phyloP scores from a whole-genome alignment of 441 rosid genomes.

The Syzygium syzygioides region DNA sequence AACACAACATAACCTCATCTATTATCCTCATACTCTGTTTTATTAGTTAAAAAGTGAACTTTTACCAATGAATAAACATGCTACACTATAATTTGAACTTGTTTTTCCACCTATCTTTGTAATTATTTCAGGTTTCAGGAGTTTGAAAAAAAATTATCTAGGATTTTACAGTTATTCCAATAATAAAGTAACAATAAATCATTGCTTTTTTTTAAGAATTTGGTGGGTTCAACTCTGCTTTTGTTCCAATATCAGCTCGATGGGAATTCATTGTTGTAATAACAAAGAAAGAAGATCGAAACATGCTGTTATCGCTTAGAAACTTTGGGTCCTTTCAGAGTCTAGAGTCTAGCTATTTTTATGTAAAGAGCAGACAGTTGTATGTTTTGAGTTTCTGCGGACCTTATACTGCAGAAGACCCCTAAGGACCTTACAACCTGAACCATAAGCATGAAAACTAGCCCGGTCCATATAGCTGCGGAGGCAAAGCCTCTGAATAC shows the following conservation, averaged over 20 bases:
- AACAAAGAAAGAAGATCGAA: not conserved
- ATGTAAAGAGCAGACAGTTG: not conserved
- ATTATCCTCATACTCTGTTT: not conserved
- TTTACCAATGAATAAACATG: not conserved
- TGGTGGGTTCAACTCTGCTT: not conserved
- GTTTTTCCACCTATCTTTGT: not conserved
- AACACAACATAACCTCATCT: not conserved
- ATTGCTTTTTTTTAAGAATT: not conserved
- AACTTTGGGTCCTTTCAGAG: too few relatives aligned
- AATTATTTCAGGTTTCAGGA: not conserved
- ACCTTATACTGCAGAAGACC: not conserved
- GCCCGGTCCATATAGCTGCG: not conserved
- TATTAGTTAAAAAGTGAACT: not conserved
- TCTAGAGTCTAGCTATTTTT: not conserved
- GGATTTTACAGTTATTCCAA: not conserved
- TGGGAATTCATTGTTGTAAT: not conserved
- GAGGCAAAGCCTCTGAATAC: not conserved
- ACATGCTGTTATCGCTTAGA: not conserved
- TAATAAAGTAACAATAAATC: not conserved
- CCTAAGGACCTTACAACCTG: not conserved
- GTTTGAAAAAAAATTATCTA: not conserved
- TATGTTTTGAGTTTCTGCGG: too few relatives aligned
- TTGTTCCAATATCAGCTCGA: not conserved
- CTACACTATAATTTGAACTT: not conserved
- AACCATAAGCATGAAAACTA: not conserved